These are phyloP conservation scores for Ilex paraguariensis DNA, from an alignment of 305 asterid species.

Conservation along the genomic window DNA sequence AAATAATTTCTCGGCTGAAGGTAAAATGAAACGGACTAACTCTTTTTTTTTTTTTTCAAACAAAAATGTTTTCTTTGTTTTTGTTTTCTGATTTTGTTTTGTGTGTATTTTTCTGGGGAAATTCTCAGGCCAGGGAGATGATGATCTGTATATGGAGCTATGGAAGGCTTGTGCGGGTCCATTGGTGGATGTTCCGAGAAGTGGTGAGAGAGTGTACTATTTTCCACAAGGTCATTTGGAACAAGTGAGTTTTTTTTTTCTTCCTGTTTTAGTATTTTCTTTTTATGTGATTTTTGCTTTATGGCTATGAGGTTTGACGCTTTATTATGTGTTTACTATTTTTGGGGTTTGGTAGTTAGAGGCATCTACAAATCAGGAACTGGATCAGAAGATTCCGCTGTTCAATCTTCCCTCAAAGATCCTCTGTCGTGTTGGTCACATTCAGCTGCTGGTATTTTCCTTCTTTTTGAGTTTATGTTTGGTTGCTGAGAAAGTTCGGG, in stretches of 20 bases:
- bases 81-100: background rate
- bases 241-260: conserved; percentile 9
- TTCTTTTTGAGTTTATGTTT: background rate
- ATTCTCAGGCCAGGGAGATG: background rate
- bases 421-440: conserved; percentile 8
- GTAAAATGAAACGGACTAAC: background rate
- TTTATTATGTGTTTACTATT: background rate
- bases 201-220: conserved; percentile 13
- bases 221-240: conserved; percentile 20
- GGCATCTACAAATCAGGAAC: conserved; percentile 5
- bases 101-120: background rate
- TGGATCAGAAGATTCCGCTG: conserved; percentile 2
- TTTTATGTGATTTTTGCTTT: background rate
- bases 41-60: background rate
- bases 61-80: background rate
- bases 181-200: conserved; percentile 14
- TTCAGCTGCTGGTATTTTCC: conserved; percentile 7
- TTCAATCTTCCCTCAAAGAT: conserved; percentile 3
- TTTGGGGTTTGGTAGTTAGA: conserved; percentile 6
- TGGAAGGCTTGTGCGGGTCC: conserved; percentile 26
- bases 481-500: background rate
- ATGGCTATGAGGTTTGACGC: background rate
- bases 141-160: conserved; percentile 11
- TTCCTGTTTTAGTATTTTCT: background rate
- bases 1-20: conserved; percentile 1